Percentiles rank a stretch among this genome's conserved stretches.
Conservation (phyloP, 345 rosid genomes). For the Alliaria petiolata region DNA sequence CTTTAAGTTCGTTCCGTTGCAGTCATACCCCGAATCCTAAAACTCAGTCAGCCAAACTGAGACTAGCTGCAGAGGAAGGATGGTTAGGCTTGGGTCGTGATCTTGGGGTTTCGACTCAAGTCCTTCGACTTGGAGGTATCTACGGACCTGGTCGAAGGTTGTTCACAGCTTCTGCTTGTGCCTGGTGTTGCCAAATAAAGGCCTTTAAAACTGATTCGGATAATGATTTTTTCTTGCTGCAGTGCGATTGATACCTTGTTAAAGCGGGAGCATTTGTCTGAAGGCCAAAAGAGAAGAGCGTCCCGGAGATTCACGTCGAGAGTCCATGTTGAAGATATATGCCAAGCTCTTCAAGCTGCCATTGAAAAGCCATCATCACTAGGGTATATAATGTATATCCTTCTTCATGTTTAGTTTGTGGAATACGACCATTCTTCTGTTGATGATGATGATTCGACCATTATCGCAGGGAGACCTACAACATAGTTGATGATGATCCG, state of each 20-base stretch:
- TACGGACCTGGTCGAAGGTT: constrained; percentile 94
- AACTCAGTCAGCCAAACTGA: constrained; percentile 49
- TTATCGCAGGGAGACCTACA: constrained; percentile 59
- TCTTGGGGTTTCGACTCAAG: constrained; percentile 52
- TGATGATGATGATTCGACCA: background rate
- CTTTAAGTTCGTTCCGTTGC: background rate
- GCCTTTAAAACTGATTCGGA: background rate
- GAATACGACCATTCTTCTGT: background rate
- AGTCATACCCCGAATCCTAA: constrained; percentile 60
- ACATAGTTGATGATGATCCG: constrained; percentile 79
- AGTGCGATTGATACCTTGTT: constrained; percentile 76
- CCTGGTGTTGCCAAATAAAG: background rate
- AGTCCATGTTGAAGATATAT: constrained; percentile 78
- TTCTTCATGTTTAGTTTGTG: background rate
- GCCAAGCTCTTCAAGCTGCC: constrained; percentile 70
- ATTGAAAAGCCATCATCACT: constrained; percentile 36
- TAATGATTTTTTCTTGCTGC: constrained; percentile 13
- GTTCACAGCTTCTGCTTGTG: constrained; percentile 11
- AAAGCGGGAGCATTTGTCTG: constrained; percentile 43
- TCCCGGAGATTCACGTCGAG: constrained; percentile 68
- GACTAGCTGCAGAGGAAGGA: constrained; percentile 77
- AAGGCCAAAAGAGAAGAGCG: constrained; percentile 51
- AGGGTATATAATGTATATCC: constrained; percentile 36
- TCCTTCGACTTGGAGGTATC: constrained; percentile 92
- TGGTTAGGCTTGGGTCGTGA: constrained; percentile 63